Base-by-base conservation (phyloP, 2,329 filamentous ascomycete genomes). In the Aureobasidium namibiae region DNA sequence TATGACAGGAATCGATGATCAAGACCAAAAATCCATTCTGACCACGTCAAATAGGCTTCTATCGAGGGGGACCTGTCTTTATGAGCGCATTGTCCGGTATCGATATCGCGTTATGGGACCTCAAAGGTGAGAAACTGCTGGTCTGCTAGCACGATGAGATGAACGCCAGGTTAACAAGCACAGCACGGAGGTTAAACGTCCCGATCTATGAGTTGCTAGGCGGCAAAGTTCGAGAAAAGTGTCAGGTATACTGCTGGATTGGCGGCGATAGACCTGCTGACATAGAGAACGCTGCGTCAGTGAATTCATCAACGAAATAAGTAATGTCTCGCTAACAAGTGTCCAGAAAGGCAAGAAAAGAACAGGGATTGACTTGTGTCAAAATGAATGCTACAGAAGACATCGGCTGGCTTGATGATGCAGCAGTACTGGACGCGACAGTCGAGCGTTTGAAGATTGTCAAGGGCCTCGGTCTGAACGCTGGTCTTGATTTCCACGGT, bases 301-400 rank as follows among this genome's bases (percentile, higher is more conserved):
- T 59, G n/a, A 18, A 38, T 9, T 4, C 16, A 23, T 6, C 21
- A 13, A 38, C 21, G 21, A 6, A 8, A 18, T 9, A 4, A 10
- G n/a, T 7, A 9, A 50, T 3, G 18, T 6, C 8, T 7, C 18
- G 18, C 34, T 56, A 6, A 26, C n/a, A 33, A 11, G 2, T 14
- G 1, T n/a, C 31, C 26, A 64, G 62, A 31, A 78, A 81, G 66
- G 77, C 76, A 6, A 77, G 83, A 4, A 78, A 80, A 65, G 74
- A 75, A 11, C 84, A 88, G 69, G 85, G 85, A 0, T 84, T 89
- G 67, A 83, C 75, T 2, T 78, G 81, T 4, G 80, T 90, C 57
- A 91, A 91, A 69, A 91, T 92, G 88, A 90, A 91, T 68, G 88
- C 81, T 6, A 91, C 88, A 0, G 86, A 87, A 67, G 88, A 90